Conservation (phyloP, 495 filamentous ascomycete species). For the Aspergillus kassunensis region DNA sequence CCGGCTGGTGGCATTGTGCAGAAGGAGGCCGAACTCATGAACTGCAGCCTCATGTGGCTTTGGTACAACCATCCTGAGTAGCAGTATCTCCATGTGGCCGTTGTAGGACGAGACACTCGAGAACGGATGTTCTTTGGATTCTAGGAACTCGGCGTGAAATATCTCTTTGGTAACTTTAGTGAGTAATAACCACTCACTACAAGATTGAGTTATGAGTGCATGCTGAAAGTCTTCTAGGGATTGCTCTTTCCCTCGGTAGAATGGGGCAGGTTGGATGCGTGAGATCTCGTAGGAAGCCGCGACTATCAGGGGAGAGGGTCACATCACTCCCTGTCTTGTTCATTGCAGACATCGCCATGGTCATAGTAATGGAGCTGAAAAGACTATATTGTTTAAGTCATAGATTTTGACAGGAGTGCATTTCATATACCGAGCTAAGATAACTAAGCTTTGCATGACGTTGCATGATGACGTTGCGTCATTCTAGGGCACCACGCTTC, state of each 20-base stretch:
- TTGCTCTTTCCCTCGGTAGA: conserved; percentile 3
- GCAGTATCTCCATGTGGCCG: background rate
- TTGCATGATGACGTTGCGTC: background rate
- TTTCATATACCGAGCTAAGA: background rate
- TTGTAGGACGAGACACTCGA: conserved; percentile 1
- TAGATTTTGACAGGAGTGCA: background rate
- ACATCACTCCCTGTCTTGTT: background rate
- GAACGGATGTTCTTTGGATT: conserved; percentile 3
- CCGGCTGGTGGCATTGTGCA: background rate
- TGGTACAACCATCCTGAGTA: background rate
- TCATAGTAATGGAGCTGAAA: background rate
- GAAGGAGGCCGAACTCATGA: background rate
- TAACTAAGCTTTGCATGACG: background rate
- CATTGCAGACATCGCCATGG: background rate
- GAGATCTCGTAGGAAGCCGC: conserved; percentile 7
- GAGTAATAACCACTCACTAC: conserved; percentile 6
- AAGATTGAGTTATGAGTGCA: background rate
- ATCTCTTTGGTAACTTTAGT: conserved; percentile 1
- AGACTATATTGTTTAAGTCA: background rate
- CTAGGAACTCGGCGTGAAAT: conserved; percentile 1
- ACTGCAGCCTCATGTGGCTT: background rate
- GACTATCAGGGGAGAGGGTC: conserved; percentile 1
- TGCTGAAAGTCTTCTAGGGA: conserved; percentile 3
- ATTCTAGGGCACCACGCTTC: background rate
- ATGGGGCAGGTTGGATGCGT: background rate